These are phyloP conservation scores for Volvariella surrecta DNA, from an alignment of 1,284 basidiomycete species.

Conservation along the genomic window DNA sequence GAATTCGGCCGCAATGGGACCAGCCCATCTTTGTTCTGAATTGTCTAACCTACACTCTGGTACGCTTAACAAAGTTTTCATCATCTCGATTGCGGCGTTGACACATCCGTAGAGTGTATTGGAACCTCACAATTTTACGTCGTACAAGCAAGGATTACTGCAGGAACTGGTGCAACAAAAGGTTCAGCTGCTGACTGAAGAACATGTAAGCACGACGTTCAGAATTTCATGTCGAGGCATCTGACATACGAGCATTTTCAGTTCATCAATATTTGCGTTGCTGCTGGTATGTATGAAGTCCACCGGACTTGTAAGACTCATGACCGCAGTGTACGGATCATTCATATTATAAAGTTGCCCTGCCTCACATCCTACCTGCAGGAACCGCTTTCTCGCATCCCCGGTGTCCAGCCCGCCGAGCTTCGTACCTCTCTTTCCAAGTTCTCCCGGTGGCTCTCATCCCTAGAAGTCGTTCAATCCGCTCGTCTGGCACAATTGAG, in stretches of 20 bases:
- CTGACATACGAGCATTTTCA: constrained; percentile 21
- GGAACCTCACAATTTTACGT: constrained; percentile 68
- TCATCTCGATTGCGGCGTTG: not conserved
- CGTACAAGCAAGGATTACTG: constrained; percentile 48
- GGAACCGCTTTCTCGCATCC: constrained; percentile 66
- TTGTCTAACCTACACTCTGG: constrained; percentile 74
- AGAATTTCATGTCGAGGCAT: constrained; percentile 1
- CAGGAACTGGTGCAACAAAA: constrained; percentile 55
- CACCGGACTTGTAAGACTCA: constrained; percentile 50
- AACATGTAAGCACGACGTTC: constrained; percentile 58
- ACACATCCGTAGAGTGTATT: constrained; percentile 55
- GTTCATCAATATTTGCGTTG: constrained; percentile 65
- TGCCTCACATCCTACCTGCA: constrained; percentile 18
- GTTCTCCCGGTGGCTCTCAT: constrained; percentile 65
- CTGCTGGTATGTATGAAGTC: constrained; percentile 67
- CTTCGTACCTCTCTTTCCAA: constrained; percentile 46
- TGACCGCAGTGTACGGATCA: constrained; percentile 39
- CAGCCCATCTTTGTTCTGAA: constrained; percentile 77
- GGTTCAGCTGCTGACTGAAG: constrained; percentile 61
- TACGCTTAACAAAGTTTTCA: constrained; percentile 16
- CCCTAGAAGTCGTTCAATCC: constrained; percentile 66
- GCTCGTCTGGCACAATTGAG: constrained; percentile 70
- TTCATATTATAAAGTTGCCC: not conserved
- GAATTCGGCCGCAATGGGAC: constrained; percentile 60
- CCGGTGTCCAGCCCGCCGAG: constrained; percentile 44